Percentiles rank a stretch among this genome's conserved stretches.
Evolutionary conservation across 192 early-diverging fungal genomes (phyloP).

Genomic region (Lobosporangium transversale): DNA sequence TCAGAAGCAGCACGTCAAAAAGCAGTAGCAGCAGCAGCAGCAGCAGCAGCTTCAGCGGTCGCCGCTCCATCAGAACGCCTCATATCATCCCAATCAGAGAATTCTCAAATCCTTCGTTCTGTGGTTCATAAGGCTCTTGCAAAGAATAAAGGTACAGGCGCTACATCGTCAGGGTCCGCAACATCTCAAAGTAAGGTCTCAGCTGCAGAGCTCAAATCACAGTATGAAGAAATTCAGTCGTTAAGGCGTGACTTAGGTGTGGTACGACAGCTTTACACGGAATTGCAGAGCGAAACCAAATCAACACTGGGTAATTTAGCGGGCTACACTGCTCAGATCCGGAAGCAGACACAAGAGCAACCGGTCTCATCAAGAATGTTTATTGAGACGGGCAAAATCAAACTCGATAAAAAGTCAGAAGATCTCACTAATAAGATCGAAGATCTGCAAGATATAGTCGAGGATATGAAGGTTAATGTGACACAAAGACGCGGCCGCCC

Average conservation of each 20-base stretch:
- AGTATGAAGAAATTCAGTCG: conserved; percentile 57
- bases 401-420: conserved; percentile 64
- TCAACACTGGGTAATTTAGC: conserved; percentile 53
- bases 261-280: conserved; percentile 62
- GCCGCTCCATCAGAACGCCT: conserved; percentile 5
- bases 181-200: conserved; percentile 23
- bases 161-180: background rate
- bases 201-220: conserved; percentile 43
- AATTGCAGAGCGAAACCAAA: conserved; percentile 58
- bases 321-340: conserved; percentile 49
- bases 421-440: conserved; percentile 64
- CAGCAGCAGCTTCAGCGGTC: background rate
- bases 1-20: conserved; percentile 34
- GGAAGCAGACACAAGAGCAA: conserved; percentile 40
- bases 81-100: background rate
- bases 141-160: conserved; percentile 13
- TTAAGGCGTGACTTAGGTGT: conserved; percentile 60
- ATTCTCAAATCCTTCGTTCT: conserved; percentile 30
- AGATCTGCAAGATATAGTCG: conserved; percentile 72
- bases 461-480: conserved; percentile 80
- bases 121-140: conserved; percentile 37
- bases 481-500: conserved; percentile 74
- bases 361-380: conserved; percentile 53
- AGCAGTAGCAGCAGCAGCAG: conserved; percentile 9
- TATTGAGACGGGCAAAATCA: conserved; percentile 68